Percentiles rank a stretch among this genome's conserved stretches.
Conservation (phyloP, 1,284 basidiomycete genomes). For the Moniliophthora roreri region DNA sequence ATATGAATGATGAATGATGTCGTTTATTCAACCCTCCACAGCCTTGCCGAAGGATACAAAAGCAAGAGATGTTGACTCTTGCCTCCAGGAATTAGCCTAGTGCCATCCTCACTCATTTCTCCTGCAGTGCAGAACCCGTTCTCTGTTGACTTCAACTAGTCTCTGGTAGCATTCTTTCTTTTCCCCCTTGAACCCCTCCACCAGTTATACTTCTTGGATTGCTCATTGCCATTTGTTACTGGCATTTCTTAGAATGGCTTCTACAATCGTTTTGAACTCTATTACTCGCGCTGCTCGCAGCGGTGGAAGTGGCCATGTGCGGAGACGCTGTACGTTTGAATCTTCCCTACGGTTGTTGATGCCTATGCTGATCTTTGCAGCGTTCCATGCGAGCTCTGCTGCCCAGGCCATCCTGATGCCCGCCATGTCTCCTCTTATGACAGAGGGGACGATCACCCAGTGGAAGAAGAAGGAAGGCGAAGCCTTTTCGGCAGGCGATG, state of each 20-base stretch:
- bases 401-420: constrained; percentile 41
- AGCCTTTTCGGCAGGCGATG: constrained; percentile 38
- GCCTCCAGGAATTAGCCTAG: no score
- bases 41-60: no score
- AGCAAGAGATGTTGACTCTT: no score
- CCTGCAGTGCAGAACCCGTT: no score
- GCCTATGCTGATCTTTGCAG: not conserved
- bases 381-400: constrained; percentile 12
- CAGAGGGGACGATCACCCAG: constrained; percentile 38
- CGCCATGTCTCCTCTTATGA: constrained; percentile 46
- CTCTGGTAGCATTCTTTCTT: not conserved
- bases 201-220: not conserved
- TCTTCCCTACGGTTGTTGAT: not conserved
- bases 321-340: not conserved
- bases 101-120: no score
- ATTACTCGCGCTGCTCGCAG: not conserved
- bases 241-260: not conserved
- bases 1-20: no score
- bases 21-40: no score
- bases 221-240: not conserved
- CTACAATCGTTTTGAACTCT: not conserved
- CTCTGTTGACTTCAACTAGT: no score
- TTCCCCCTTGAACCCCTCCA: not conserved
- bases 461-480: constrained; percentile 47
- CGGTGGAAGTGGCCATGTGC: not conserved